These are phyloP conservation scores for Heterobasidion parviporum DNA, from an alignment of 1,284 basidiomycete species.

Conservation along the genomic window DNA sequence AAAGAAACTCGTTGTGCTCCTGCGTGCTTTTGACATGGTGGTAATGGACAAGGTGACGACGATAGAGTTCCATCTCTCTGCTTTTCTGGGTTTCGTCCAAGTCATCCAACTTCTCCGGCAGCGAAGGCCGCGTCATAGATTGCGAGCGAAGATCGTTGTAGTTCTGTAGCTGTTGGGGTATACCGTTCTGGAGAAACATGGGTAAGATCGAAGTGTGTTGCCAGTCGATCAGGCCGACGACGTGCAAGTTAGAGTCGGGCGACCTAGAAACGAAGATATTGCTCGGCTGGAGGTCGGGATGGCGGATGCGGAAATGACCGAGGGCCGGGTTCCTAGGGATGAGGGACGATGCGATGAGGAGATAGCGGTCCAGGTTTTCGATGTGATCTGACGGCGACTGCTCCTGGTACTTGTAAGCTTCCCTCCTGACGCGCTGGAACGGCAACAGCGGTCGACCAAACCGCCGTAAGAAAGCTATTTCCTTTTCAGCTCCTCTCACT, in stretches of 20 bases:
- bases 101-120: conserved; percentile 31
- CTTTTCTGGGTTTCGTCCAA: conserved; percentile 19
- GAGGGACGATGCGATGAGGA: conserved; percentile 29
- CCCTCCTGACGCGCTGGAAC: conserved; percentile 35
- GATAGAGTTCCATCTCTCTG: conserved; percentile 24
- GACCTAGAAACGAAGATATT: conserved; percentile 29
- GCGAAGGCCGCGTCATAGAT: conserved; percentile 25
- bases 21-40: conserved; percentile 34
- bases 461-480: conserved; percentile 37
- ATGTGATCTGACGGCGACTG: conserved; percentile 38
- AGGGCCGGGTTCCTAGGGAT: conserved; percentile 24
- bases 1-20: conserved; percentile 31
- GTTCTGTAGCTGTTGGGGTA: conserved; percentile 37
- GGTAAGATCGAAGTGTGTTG: conserved; percentile 39
- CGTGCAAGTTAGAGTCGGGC: conserved; percentile 17
- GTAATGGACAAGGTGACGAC: conserved; percentile 34
- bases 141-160: conserved; percentile 31
- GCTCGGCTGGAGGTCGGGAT: conserved; percentile 30
- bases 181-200: conserved; percentile 33
- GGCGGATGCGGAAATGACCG: conserved; percentile 22
- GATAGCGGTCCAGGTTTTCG: conserved; percentile 26
- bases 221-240: conserved; percentile 34
- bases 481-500: conserved; percentile 35
- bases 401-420: conserved; percentile 36
- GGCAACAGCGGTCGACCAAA: conserved; percentile 43